A percentile compares a stretch with the other conserved stretches of the same genome.
These are phyloP conservation scores for Bruguiera parviflora DNA, from an alignment of 345 rosid species.

Conservation along the genomic window DNA sequence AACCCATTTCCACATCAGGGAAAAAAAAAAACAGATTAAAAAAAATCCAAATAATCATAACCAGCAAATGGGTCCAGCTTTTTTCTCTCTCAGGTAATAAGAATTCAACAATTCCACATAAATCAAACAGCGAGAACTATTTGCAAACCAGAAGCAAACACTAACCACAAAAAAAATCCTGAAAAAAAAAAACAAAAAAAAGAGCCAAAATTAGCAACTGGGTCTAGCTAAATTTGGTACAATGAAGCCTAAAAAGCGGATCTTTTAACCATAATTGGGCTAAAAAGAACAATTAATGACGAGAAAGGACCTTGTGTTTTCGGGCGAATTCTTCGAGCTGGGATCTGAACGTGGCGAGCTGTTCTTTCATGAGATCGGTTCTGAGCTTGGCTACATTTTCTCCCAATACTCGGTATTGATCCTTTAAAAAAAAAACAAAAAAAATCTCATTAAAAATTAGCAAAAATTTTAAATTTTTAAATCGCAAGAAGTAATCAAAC, in stretches of 20 bases:
- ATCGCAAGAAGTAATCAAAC: background rate
- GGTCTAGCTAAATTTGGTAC: background rate
- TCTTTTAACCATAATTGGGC: background rate
- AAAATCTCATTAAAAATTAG: background rate
- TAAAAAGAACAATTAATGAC: background rate
- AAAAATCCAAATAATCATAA: background rate
- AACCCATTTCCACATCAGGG: background rate
- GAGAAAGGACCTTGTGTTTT: slow-evolving; percentile 66
- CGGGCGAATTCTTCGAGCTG: slow-evolving; percentile 93
- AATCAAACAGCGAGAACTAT: no score
- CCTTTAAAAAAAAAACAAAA: slow-evolving; percentile 29
- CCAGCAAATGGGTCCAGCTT: background rate
- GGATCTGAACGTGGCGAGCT: slow-evolving; percentile 78
- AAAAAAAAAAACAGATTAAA: background rate
- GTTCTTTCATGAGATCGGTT: slow-evolving; percentile 94
- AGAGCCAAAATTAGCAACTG: background rate
- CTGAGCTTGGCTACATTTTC: slow-evolving; percentile 87
- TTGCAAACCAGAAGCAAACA: no score
- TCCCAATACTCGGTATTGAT: slow-evolving; percentile 74
- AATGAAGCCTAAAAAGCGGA: background rate
- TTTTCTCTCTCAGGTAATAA: no score
- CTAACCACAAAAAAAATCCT: no score
- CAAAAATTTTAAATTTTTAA: background rate
- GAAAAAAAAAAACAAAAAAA: no score
- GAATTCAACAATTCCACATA: no score